Base-by-base conservation (phyloP, 2,329 filamentous ascomycete species). In the Camillea tinctor region DNA sequence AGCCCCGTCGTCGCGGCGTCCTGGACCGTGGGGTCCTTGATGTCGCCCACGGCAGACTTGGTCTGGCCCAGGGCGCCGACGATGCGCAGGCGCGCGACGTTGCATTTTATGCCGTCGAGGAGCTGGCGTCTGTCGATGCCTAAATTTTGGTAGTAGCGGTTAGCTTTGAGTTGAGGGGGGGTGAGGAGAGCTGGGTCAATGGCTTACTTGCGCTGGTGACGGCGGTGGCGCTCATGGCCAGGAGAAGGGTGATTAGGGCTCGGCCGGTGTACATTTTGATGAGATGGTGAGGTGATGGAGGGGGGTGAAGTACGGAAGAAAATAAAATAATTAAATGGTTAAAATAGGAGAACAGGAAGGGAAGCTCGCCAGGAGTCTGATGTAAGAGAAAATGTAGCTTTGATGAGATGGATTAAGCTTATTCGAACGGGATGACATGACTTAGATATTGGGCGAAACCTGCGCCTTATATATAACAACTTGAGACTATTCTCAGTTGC, bases 391-490 rank as follows among this genome's bases (percentile, higher is more conserved):
- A 30, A 30, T 30, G 7, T 11, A 30, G n/a, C n/a, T n/a, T 11
- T 9, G 26, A 30, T 30, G 8, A 30, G 26, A 30, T 30, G 26
- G 26, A 30, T 30, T 30, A 30, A 30, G 7, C 26, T 30, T 30
- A 30, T 30, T 30, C 2, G 26, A 30, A 4, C 13, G 26, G 26
- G 26, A 30, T 11, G 7, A 30, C 6, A 30, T 30, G 3, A n/a
- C n/a, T n/a, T n/a, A 11, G 26, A 30, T 30, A 11, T 11, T 30
- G 26, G 7, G 26, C 26, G 26, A 30, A 30, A 3, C 26, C 26
- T 2, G 50, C 65, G 67, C 17, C 66, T 63, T 22, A 67, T 70
- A 24, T 61, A 30, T 30, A 7, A 30, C 2, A 30, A 30, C 26
- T 4, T 30, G 26, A 30, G 26, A 30, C 26, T 30, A 30, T 30